Conservation (phyloP, 371 early-diverging fungal genomes). For the Thermomucor indicae-seudaticae region DNA sequence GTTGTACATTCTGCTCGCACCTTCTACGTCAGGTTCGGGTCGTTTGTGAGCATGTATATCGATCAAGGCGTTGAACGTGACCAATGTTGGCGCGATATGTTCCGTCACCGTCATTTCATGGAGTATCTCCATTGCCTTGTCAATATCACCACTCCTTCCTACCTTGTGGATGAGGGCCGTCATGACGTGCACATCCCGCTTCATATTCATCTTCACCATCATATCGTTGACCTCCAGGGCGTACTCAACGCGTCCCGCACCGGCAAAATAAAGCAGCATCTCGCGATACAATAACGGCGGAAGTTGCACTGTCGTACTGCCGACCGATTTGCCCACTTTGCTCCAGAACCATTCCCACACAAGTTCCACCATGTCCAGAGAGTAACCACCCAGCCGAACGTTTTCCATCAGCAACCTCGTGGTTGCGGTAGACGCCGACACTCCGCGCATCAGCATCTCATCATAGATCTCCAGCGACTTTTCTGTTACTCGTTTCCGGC, state of each 20-base stretch:
- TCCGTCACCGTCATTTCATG: constrained; percentile 24
- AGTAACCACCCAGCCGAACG: constrained; percentile 15
- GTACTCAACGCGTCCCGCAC: constrained; percentile 33
- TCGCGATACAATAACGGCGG: constrained; percentile 23
- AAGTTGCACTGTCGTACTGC: constrained; percentile 12
- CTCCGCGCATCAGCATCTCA: constrained; percentile 23
- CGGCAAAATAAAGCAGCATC: constrained; percentile 36
- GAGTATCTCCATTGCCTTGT: constrained; percentile 26
- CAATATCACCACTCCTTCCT: constrained; percentile 33
- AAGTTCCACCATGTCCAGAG: constrained; percentile 18
- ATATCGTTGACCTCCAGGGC: constrained; percentile 37
- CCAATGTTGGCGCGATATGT: constrained; percentile 21
- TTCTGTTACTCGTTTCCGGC: constrained; percentile 11
- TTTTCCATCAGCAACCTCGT: constrained; percentile 21
- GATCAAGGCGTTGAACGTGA: constrained; percentile 48
- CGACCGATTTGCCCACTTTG: constrained; percentile 23
- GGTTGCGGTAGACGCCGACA: constrained; percentile 15
- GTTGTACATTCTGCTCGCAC: constrained; percentile 21
- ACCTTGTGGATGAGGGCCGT: constrained; percentile 47
- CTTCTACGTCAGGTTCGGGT: constrained; percentile 30
- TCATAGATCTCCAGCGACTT: constrained; percentile 31
- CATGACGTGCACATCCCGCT: constrained; percentile 23
- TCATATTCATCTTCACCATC: constrained; percentile 29
- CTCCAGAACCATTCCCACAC: constrained; percentile 38
- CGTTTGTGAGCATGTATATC: constrained; percentile 40